Conservation (phyloP, 2,329 filamentous ascomycete species). For the Colletotrichum endophyticum region DNA sequence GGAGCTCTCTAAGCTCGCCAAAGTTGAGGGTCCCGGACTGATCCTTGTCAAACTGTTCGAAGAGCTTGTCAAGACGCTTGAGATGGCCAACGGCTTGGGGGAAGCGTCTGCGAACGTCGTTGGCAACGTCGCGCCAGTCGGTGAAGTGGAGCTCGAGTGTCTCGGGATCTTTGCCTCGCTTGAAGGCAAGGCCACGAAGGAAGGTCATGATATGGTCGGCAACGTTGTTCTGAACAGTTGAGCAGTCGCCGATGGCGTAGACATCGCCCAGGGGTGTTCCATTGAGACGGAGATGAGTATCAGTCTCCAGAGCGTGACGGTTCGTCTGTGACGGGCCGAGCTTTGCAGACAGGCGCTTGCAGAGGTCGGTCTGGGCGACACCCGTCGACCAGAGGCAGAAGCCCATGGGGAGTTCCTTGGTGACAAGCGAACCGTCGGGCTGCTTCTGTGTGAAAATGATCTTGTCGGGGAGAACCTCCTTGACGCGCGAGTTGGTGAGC, state of each 20-base stretch:
- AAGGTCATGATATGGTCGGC: conserved; percentile 91
- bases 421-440: conserved; percentile 74
- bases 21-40: conserved; percentile 94
- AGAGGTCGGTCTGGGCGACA: conserved; percentile 84
- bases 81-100: conserved; percentile 90
- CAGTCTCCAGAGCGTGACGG: conserved; percentile 89
- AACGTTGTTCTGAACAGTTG: conserved; percentile 96
- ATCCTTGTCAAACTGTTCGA: conserved; percentile 91
- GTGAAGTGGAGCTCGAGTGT: conserved; percentile 84
- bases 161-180: conserved; percentile 88
- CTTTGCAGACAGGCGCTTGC: conserved; percentile 76
- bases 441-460: conserved; percentile 89
- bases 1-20: conserved; percentile 84
- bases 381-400: conserved; percentile 99
- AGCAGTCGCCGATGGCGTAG: conserved; percentile 94
- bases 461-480: conserved; percentile 82
- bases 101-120: conserved; percentile 85
- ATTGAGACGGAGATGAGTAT: conserved; percentile 87
- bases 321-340: conserved; percentile 82
- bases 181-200: conserved; percentile 87
- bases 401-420: conserved; percentile 92
- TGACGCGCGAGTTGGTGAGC: conserved; percentile 90
- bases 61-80: conserved; percentile 87
- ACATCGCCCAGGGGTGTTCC: conserved; percentile 92
- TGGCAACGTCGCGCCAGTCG: conserved; percentile 87